Conservation (phyloP, 2,329 filamentous ascomycete genomes). For the Fusarium subglutinans region DNA sequence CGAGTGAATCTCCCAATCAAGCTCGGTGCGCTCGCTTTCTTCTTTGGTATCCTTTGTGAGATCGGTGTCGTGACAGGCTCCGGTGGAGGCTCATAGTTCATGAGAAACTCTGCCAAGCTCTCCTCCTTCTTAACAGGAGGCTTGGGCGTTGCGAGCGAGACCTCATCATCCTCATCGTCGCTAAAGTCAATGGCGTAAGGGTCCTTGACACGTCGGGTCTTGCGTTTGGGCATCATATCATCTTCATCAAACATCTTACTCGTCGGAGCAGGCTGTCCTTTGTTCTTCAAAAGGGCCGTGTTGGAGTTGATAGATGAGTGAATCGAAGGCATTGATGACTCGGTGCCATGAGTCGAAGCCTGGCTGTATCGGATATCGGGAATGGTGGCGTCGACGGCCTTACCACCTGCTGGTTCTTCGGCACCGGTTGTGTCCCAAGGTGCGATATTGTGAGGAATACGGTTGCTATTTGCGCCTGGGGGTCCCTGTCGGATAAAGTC, state of each 20-base stretch:
- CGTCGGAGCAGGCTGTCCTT: conserved; percentile 42
- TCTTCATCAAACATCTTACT: conserved; percentile 58
- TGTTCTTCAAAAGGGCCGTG: conserved; percentile 70
- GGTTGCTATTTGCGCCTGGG: conserved; percentile 65
- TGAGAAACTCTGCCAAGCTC: conserved; percentile 77
- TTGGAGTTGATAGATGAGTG: conserved; percentile 79
- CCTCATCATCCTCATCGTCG: conserved; percentile 67
- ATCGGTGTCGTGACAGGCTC: conserved; percentile 53
- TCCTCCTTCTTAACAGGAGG: conserved; percentile 64
- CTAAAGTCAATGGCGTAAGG: conserved; percentile 92
- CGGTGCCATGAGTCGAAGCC: conserved; percentile 65
- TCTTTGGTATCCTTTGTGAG: conserved; percentile 59
- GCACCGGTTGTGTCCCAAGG: conserved; percentile 89
- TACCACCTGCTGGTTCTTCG: conserved; percentile 68
- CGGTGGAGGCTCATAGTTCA: conserved; percentile 72
- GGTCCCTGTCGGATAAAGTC: conserved; percentile 95
- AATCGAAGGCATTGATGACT: conserved; percentile 63
- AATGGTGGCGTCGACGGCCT: conserved; percentile 66
- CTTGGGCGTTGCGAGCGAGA: conserved; percentile 51
- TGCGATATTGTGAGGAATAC: conserved; percentile 83
- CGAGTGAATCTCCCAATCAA: conserved; percentile 68
- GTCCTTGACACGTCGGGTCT: conserved; percentile 81
- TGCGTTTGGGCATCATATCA: conserved; percentile 73
- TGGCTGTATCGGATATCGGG: conserved; percentile 66
- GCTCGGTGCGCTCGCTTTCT: conserved; percentile 71